These are phyloP conservation scores for Termitomyces sp. DNA, from an alignment of 768 basidiomycete species.

Conservation along the genomic window DNA sequence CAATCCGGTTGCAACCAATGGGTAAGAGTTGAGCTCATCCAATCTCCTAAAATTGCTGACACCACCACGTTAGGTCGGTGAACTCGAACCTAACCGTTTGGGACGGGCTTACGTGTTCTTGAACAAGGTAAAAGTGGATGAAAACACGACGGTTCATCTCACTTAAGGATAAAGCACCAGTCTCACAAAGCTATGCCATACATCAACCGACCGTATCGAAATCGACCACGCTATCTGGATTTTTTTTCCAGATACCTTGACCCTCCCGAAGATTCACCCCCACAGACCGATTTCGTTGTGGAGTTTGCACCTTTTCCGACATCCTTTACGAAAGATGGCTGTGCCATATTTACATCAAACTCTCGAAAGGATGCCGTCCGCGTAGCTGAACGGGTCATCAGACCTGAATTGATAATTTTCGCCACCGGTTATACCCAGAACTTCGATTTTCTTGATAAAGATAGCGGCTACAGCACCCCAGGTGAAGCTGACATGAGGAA, in stretches of 20 bases:
- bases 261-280: constrained; percentile 46
- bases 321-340: constrained; percentile 37
- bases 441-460: constrained; percentile 36
- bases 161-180: constrained; percentile 18
- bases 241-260: constrained; percentile 55
- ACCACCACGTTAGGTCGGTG: constrained; percentile 38
- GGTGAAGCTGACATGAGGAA: constrained; percentile 41
- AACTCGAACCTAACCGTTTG: constrained; percentile 47
- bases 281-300: constrained; percentile 39
- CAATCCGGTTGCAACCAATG: constrained; percentile 61
- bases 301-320: constrained; percentile 57
- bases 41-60: constrained; percentile 5
- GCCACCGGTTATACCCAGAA: constrained; percentile 48
- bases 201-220: constrained; percentile 53
- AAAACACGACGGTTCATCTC: not conserved
- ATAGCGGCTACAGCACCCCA: constrained; percentile 35
- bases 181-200: constrained; percentile 58
- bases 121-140: constrained; percentile 42
- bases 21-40: constrained; percentile 23
- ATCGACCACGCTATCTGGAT: constrained; percentile 39
- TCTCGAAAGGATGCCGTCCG: constrained; percentile 39
- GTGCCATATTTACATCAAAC: constrained; percentile 41
- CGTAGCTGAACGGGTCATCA: constrained; percentile 35
- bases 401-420: constrained; percentile 46
- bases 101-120: constrained; percentile 64